Conservation (phyloP, 2,329 filamentous ascomycete genomes). For the Diaporthe eres region DNA sequence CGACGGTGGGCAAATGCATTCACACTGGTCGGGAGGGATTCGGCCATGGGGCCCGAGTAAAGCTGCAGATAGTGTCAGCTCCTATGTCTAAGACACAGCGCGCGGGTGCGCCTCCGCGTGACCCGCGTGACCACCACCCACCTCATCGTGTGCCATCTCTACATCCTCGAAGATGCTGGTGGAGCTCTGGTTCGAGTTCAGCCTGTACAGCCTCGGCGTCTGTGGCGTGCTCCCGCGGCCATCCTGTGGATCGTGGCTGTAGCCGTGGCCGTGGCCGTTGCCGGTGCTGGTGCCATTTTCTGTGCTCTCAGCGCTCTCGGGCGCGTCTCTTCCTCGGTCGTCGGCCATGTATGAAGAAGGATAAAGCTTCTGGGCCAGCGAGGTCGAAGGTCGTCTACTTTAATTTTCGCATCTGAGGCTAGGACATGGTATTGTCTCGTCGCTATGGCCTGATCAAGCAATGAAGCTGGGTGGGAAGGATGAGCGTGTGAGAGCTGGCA, state of each 20-base stretch:
- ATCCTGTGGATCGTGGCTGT: slow-evolving; percentile 40
- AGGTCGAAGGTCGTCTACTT: slow-evolving; percentile 10
- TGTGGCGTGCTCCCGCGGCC: slow-evolving; percentile 42
- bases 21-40: slow-evolving; percentile 94
- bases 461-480: neutral
- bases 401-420: slow-evolving; percentile 31
- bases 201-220: slow-evolving; percentile 67
- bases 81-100: slow-evolving; percentile 18
- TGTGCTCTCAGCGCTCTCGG: slow-evolving; percentile 20
- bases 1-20: slow-evolving; percentile 93
- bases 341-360: slow-evolving; percentile 37
- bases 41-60: slow-evolving; percentile 92
- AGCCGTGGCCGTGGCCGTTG: slow-evolving; percentile 42
- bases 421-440: neutral
- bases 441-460: neutral
- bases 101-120: neutral
- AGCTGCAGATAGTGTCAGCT: slow-evolving; percentile 61
- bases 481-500: slow-evolving; percentile 2
- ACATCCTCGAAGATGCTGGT: slow-evolving; percentile 92
- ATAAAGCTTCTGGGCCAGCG: slow-evolving; percentile 1
- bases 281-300: slow-evolving; percentile 21
- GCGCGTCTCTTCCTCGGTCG: slow-evolving; percentile 32
- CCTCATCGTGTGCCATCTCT: slow-evolving; percentile 99
- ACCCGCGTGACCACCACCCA: slow-evolving; percentile 55
- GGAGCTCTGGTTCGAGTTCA: slow-evolving; percentile 79